phyloP scores from a whole-genome alignment of 2,329 filamentous ascomycete genomes.

The Ceratocystis cubensis region DNA sequence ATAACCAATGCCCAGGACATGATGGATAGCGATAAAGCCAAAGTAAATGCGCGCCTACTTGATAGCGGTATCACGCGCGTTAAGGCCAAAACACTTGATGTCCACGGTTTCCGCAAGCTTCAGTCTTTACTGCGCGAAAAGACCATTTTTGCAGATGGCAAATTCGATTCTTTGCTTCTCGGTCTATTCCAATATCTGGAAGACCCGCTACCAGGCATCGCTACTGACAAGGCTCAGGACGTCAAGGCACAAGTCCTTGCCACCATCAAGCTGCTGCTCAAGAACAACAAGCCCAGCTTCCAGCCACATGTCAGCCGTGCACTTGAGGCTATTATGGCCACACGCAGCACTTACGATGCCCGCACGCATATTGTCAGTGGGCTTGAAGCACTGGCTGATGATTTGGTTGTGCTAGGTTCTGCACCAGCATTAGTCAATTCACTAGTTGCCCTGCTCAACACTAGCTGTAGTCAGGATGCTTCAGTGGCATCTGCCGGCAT shows the following conservation, averaged over 20 bases:
- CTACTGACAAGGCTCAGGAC: constrained; percentile 55
- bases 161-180: constrained; percentile 53
- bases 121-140: constrained; percentile 61
- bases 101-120: constrained; percentile 67
- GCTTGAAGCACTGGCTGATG: constrained; percentile 59
- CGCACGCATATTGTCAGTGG: constrained; percentile 61
- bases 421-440: constrained; percentile 46
- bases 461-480: constrained; percentile 29
- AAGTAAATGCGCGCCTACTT: constrained; percentile 50
- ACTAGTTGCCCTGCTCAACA: constrained; percentile 38
- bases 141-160: constrained; percentile 51
- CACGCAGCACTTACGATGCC: constrained; percentile 54
- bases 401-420: constrained; percentile 55
- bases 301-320: constrained; percentile 54
- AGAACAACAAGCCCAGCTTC: constrained; percentile 53
- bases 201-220: constrained; percentile 41
- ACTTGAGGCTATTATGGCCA: constrained; percentile 53
- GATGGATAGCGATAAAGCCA: constrained; percentile 35
- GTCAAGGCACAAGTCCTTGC: constrained; percentile 62
- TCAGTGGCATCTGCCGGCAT: constrained; percentile 32
- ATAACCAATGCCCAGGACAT: constrained; percentile 1
- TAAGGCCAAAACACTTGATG: constrained; percentile 58
- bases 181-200: constrained; percentile 63
- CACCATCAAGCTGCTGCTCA: constrained; percentile 60
- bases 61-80: constrained; percentile 65